Percentiles rank a stretch among this genome's conserved stretches.
Evolutionary conservation across 2,329 filamentous ascomycete genomes (phyloP).

Genomic region (Aspergillus bombycis): DNA sequence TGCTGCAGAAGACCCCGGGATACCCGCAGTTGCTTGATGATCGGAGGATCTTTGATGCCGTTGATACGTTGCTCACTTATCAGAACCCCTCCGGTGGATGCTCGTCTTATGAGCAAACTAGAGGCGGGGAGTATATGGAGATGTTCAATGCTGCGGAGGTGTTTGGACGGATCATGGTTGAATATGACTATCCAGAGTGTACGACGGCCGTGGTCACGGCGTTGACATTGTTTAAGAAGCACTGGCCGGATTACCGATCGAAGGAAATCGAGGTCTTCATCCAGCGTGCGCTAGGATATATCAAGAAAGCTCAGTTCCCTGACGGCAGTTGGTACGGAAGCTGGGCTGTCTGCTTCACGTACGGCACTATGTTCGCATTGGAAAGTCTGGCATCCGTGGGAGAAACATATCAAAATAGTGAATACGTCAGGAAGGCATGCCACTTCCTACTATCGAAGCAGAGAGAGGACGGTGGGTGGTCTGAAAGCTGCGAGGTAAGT

Average conservation of each 20-base stretch:
- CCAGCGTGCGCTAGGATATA: background rate
- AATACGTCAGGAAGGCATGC: background rate
- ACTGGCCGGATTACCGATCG: slow-evolving; percentile 5
- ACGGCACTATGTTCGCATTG: slow-evolving; percentile 17
- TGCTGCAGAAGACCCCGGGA: slow-evolving; percentile 2
- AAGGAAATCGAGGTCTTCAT: background rate
- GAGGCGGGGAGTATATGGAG: slow-evolving; percentile 7
- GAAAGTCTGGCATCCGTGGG: slow-evolving; percentile 8
- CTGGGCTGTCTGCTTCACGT: slow-evolving; percentile 15
- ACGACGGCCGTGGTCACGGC: slow-evolving; percentile 10
- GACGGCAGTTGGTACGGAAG: slow-evolving; percentile 15
- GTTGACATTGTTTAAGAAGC: slow-evolving; percentile 1
- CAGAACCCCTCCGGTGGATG: slow-evolving; percentile 15
- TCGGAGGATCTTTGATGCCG: background rate
- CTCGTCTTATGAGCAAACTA: slow-evolving; percentile 11
- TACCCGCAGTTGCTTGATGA: background rate
- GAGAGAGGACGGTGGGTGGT: slow-evolving; percentile 15
- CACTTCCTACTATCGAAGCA: slow-evolving; percentile 13
- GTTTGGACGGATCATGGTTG: slow-evolving; percentile 15
- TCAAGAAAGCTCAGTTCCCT: background rate
- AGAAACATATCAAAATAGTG: slow-evolving; percentile 7
- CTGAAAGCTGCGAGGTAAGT: background rate
- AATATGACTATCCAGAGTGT: slow-evolving; percentile 15
- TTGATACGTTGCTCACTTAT: slow-evolving; percentile 10
- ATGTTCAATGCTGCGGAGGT: slow-evolving; percentile 15